phyloP scores from a whole-genome alignment of 345 rosid species.

The Schrenkiella parvula region DNA sequence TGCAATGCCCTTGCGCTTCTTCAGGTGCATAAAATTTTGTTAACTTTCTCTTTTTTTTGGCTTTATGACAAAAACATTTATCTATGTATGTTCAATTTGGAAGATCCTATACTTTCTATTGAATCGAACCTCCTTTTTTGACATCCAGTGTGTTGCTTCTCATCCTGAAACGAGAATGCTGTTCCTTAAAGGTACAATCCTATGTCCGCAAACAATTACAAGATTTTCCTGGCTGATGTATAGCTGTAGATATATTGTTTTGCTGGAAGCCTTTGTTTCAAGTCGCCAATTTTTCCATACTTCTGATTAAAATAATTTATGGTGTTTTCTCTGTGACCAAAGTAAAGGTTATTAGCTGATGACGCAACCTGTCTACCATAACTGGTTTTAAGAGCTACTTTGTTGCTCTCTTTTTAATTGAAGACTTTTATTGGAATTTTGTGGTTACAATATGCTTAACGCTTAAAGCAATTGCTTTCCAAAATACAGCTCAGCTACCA shows the following conservation, averaged over 20 bases:
- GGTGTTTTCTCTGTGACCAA: neutral
- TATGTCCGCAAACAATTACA: neutral
- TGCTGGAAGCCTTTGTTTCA: neutral
- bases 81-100: neutral
- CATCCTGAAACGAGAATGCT: conserved; percentile 44
- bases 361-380: neutral
- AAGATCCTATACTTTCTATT: neutral
- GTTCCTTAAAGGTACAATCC: conserved; percentile 46
- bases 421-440: neutral
- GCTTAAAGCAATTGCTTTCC: neutral
- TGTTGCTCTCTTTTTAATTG: conserved; percentile 1
- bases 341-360: neutral
- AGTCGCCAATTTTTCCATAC: neutral
- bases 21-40: conserved; percentile 35
- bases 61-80: neutral
- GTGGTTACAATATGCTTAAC: neutral
- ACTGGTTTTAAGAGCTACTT: neutral
- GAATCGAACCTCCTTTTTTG: neutral
- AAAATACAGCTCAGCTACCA: conserved; percentile 46
- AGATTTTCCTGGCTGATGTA: neutral
- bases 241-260: neutral
- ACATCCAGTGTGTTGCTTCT: conserved; percentile 50
- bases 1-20: conserved; percentile 54
- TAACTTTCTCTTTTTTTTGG: neutral
- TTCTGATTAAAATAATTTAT: neutral